Base-by-base conservation (phyloP, 148 eudicot species). In the Rhododendron griersonianum region DNA sequence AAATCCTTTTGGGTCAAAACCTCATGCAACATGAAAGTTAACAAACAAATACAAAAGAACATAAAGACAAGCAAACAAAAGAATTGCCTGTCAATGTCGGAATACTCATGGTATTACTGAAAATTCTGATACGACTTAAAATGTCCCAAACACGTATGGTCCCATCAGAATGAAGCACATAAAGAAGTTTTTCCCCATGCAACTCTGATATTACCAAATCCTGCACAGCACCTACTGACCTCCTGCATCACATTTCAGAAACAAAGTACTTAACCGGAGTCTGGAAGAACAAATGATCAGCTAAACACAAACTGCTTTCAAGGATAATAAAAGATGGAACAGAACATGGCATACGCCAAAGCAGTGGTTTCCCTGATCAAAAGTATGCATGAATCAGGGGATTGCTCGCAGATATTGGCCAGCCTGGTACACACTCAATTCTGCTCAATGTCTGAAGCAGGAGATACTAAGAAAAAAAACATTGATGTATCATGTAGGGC, bases 81-180 rank as follows among this genome's bases (percentile, higher is more conserved):
- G 88, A 78, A 85, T 86, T 88, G 81, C 93, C 93, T 93, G 92
- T 90, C 88, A 47, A 65, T 73, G 91, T 28, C 86, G 90, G 84
- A 85, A 86, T 88, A 77, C 87, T 84, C 79, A 93, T 65, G 67
- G 91, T 71, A 87, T 94, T 93, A 86, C 90, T 91, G 86, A 93
- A 90, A 86, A 97, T 87, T 90, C 89, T 97, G 91, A 86, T 83
- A 89, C 88, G 92, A 80, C 92, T 90, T 37, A 81, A 84, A 85
- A 93, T 88, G 89, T 97, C 99, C 99, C 99, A 97, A 33, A 92
- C 90, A 82, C 92, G 92, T 81, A 97, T 69, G 87, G 61, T 87
- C 73, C 98, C 98, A 88, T 95, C 98, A 83, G 95, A 92, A 92
- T 95, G 96, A 87, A 97, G 95, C 86, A 92, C 98, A 91, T 94